phyloP scores from a whole-genome alignment of 345 rosid species.

The Murraya koenigii region DNA sequence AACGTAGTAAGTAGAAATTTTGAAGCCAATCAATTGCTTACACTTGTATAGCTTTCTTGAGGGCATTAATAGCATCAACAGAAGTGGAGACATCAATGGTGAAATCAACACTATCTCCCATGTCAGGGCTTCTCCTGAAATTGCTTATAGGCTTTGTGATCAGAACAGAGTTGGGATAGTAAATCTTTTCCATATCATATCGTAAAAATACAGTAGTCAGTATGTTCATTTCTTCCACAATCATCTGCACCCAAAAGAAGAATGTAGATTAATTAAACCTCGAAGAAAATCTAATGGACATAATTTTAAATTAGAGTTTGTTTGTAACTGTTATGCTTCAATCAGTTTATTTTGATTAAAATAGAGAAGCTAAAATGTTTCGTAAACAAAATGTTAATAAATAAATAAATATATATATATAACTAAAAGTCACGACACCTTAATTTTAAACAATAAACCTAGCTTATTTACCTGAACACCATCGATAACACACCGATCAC shows the following conservation, averaged over 20 bases:
- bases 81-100: slow-evolving; percentile 47
- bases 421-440: too few relatives aligned
- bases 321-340: too few relatives aligned
- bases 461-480: slow-evolving; percentile 54
- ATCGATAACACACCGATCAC: slow-evolving; percentile 76
- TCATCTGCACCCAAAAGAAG: slow-evolving; percentile 42
- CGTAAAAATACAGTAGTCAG: slow-evolving; percentile 68
- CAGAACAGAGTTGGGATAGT: slow-evolving; percentile 70
- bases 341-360: too few relatives aligned
- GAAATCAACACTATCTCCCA: slow-evolving; percentile 50
- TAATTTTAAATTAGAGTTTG: too few relatives aligned
- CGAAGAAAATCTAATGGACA: too few relatives aligned
- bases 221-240: slow-evolving; percentile 91
- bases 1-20: too few relatives aligned
- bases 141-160: slow-evolving; percentile 60
- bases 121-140: slow-evolving; percentile 57
- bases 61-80: slow-evolving; percentile 42
- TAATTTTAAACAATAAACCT: too few relatives aligned
- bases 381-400: too few relatives aligned
- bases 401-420: too few relatives aligned
- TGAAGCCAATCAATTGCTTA: slow-evolving; percentile 15
- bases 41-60: slow-evolving; percentile 54
- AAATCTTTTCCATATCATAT: slow-evolving; percentile 78
- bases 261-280: too few relatives aligned
- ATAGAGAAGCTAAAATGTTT: too few relatives aligned